Evolutionary conservation across 2,329 filamentous ascomycete genomes (phyloP), one percentile per base, ranked within the genome.

Genomic region (Phaeosphaeria sp.): DNA sequence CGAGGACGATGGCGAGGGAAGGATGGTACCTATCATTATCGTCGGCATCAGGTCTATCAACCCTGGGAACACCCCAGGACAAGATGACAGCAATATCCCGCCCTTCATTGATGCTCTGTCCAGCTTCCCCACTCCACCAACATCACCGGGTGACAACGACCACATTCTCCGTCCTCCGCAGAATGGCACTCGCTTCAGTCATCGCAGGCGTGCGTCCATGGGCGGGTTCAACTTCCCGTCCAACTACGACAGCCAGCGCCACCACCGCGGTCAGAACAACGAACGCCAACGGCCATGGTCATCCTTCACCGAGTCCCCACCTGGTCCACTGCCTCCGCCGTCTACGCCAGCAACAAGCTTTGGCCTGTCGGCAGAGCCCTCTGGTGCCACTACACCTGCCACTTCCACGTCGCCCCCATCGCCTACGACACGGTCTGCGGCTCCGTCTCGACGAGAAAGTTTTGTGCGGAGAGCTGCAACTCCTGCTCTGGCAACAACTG

Each of bases 11-110:
- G 79, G 79, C 39, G 78, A 78, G 52, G 84, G 84, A 47, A 81
- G 88, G 21, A 88, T 88, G 75, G 86, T 90, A 40, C 89, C 88
- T 8, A 83, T 90, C 60, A 89, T 90, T 44, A 88, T 90, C 51
- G 88, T 90, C 42, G 88, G 88, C 53, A 89, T 90, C 54, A 81
- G 88, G 52, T 89, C 87, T 24, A 87, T 90, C 56, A 86, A 84
- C 30, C 83, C 86, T 20, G 76, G 75, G 49, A 80, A 79, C 24
- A 81, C 79, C 61, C 78, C 79, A 15, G 74, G 78, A 22, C 77
- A 78, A 20, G 77, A 79, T 66, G 71, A 80, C 65, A 65, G 60
- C 55, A 75, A 78, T 65, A 78, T 81, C 59, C 80, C 77, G 21
- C 80, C 81, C 17, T 83, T 83, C 73, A 77, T 83, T 51, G 81